These are phyloP conservation scores for Arthrobotrys iridis DNA, from an alignment of 2,329 filamentous ascomycete genomes.

Conservation along the genomic window DNA sequence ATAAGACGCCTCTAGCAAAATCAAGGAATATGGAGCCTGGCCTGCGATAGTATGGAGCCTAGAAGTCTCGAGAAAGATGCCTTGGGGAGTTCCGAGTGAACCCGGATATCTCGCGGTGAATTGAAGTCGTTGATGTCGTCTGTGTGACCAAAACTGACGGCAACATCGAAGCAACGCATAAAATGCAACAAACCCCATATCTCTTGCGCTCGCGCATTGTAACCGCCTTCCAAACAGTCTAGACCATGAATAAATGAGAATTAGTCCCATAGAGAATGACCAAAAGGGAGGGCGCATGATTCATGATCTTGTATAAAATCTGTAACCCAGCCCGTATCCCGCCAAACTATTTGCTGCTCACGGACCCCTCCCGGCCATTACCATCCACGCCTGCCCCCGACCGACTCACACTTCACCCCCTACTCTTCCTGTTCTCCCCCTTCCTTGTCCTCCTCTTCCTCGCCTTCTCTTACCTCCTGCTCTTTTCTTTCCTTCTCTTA, in stretches of 20 bases:
- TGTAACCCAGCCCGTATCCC: too few relatives aligned
- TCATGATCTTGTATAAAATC: too few relatives aligned
- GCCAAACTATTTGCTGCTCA: too few relatives aligned
- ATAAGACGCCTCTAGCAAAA: too few relatives aligned
- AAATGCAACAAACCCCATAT: constrained; percentile 13
- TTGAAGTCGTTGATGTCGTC: not conserved
- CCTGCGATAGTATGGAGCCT: not conserved
- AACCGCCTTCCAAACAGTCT: not conserved
- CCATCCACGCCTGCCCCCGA: too few relatives aligned
- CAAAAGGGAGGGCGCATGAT: too few relatives aligned
- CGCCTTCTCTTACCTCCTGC: not conserved
- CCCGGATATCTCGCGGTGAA: not conserved
- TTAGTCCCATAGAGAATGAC: too few relatives aligned
- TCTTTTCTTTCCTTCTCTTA: not conserved
- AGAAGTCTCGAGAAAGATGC: not conserved
- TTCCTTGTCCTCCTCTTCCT: not conserved
- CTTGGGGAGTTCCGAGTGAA: not conserved
- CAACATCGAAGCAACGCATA: constrained; percentile 5
- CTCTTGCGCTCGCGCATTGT: not conserved
- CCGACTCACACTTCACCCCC: not conserved
- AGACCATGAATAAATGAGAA: too few relatives aligned
- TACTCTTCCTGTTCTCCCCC: not conserved
- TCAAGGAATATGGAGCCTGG: not conserved
- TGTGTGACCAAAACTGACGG: not conserved
- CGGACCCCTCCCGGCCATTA: too few relatives aligned